These are phyloP conservation scores for Lepidopterella palustris DNA, from an alignment of 495 filamentous ascomycete genomes.

Conservation along the genomic window DNA sequence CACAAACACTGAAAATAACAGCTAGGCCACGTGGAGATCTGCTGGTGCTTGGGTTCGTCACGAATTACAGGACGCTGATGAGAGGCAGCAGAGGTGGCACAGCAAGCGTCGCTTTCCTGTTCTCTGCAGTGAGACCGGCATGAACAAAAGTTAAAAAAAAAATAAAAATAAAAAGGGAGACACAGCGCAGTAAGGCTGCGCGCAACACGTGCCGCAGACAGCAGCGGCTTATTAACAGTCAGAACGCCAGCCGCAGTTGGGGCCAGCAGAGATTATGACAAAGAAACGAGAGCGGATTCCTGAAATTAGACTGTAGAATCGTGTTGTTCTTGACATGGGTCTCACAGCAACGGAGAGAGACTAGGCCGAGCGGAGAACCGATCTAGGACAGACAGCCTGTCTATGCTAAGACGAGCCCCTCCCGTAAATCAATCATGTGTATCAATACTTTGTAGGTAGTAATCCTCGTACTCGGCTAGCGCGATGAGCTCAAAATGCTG, in stretches of 20 bases:
- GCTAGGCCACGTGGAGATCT: constrained; percentile 27
- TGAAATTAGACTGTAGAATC: too few relatives aligned
- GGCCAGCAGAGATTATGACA: too few relatives aligned
- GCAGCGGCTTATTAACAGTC: too few relatives aligned
- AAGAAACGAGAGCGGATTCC: not conserved
- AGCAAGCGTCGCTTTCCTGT: not conserved
- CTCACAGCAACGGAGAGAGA: not conserved
- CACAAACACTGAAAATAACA: not conserved
- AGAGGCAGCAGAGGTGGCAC: constrained; percentile 1
- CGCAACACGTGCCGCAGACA: not conserved
- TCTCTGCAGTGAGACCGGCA: not conserved
- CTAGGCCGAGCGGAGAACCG: constrained; percentile 2
- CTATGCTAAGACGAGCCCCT: constrained; percentile 11
- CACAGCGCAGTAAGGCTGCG: not conserved
- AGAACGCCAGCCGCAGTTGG: too few relatives aligned
- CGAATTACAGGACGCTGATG: constrained; percentile 8
- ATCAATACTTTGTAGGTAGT: constrained; percentile 16
- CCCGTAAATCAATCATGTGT: constrained; percentile 22
- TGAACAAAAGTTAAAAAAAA: too few relatives aligned
- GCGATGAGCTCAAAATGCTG: constrained; percentile 12
- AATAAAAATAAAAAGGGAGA: too few relatives aligned
- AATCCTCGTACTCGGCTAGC: constrained; percentile 24
- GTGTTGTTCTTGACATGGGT: not conserved
- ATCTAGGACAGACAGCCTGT: not conserved
- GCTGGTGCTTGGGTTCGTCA: constrained; percentile 6